Base-by-base conservation (phyloP, 108 stramenopile species). In the Stephanodiscus triporus region DNA sequence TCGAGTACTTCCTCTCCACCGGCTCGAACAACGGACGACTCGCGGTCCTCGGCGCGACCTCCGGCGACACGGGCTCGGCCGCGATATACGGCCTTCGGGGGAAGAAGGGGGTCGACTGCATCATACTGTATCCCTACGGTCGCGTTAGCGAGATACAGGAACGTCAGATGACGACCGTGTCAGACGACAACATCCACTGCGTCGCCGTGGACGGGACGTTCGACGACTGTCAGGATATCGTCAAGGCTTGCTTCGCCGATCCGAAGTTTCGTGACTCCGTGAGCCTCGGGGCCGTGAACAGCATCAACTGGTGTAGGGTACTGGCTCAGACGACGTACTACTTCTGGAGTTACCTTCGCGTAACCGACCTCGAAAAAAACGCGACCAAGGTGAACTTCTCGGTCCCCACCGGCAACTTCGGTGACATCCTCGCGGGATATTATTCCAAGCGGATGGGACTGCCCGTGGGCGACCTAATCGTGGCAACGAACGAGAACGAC, bases 351-450 rank as follows among this genome's bases (percentile, higher is more conserved):
- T 96, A 97, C 76, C 76, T 99, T 37, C 85, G 97, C 51, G 91
- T 97, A 9, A 97, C 95, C 9, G 95, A 92, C 66, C 50, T 73
- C 16, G 75, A 79, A 40, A 81, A 70, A 56, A 83, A 71, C 53
- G 88, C 85, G 26, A 48, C 60, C 19, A 68, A 78, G 66, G 83
- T 98, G 17, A 84, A 78, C 72, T 99, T 88, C 68, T 93, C 95
- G 29, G 99, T 99, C 6, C 99, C 99, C 11, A 99, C 99, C 7
- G 99, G 99, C 48, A 99, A 99, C 87, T 99, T 98, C 86, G 99
- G 99, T 9, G 97, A 99, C 82, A 88, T 99, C 60, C 71, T 99
- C 29, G 99, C 99, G 3, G 99, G 99, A 45, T 99, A 93, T 77
- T 99, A 99, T 77, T 86, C 98, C 72, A 98, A 97, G 78, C 84